These are phyloP conservation scores for Alternaria ventricosa DNA, from an alignment of 2,329 filamentous ascomycete species.

Conservation along the genomic window DNA sequence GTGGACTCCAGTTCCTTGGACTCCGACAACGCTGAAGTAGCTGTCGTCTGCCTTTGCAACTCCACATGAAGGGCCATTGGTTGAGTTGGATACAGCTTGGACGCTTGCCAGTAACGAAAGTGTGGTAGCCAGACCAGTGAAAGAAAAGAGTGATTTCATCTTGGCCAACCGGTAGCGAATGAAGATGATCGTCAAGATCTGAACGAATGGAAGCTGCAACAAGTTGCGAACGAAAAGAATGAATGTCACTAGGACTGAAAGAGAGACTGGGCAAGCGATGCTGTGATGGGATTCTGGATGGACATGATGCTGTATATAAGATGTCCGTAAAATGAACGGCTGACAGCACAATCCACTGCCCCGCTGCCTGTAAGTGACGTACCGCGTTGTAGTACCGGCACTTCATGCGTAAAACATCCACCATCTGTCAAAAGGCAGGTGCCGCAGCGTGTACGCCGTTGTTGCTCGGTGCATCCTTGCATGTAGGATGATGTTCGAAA, in stretches of 20 bases:
- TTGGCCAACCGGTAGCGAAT: conserved; percentile 36
- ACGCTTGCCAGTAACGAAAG: conserved; percentile 24
- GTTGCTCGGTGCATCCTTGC: conserved; percentile 18
- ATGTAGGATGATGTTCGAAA: conserved; percentile 25
- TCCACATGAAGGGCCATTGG: conserved; percentile 31
- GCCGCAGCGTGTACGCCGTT: neutral
- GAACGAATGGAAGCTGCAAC: conserved; percentile 27
- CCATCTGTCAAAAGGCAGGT: neutral
- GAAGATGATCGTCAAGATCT: conserved; percentile 31
- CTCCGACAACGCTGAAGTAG: conserved; percentile 43
- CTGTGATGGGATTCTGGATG: neutral
- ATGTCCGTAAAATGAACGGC: conserved; percentile 16
- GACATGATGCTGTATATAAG: conserved; percentile 1
- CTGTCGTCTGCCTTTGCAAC: conserved; percentile 27
- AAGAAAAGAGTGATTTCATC: conserved; percentile 37
- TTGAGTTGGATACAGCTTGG: conserved; percentile 24
- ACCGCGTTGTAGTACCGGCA: conserved; percentile 18
- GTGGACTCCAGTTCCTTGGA: conserved; percentile 39
- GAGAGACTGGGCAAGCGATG: conserved; percentile 19
- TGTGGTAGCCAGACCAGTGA: conserved; percentile 21
- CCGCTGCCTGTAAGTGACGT: conserved; percentile 21
- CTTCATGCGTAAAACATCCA: conserved; percentile 23
- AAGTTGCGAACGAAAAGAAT: conserved; percentile 24
- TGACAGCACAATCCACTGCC: conserved; percentile 13
- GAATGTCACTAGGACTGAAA: conserved; percentile 33